Evolutionary conservation across 2,329 filamentous ascomycete species (phyloP), one percentile per base, ranked within the genome.

Genomic region (Dothistroma pini): DNA sequence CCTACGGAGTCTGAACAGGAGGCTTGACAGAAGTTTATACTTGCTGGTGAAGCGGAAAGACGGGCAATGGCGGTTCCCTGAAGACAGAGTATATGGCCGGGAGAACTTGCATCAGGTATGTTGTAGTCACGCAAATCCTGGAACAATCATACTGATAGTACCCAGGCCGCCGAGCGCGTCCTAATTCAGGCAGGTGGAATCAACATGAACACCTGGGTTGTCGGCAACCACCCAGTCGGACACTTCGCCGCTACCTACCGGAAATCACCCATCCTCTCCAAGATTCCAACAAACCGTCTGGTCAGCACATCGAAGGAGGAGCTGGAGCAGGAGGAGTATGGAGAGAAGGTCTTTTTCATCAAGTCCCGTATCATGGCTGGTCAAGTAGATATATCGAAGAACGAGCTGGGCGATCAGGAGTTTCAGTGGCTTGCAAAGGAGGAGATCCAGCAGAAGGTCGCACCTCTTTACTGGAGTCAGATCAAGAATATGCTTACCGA

Each of bases 141-240:
- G 6, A 29, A 32, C 21, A 22, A 35, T 19, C 49, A 67, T 72
- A 60, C 72, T 59, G 41, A 47, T 58, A 31, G 7, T 22, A 41
- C 41, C 64, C 69, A 99, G 95, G 88, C 90, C 50, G 92, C 93
- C 41, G 85, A 91, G 73, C 85, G 92, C 62, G 86, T 92, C 58
- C 82, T 97, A 25, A 81, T 88, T 56, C 83, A 90, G 70, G 82
- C 91, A 3, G 92, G 89, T 10, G 95, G 95, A 61, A 79, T 90
- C 63, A 96, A 99, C 82, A 97, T 99, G 93, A 97, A 97, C 81
- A 97, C 92, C 58, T 99, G 95, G 93, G 86, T 97, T 69, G 90
- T 99, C 56, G 93, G 92, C 63, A 92, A 92, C 70, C 89, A 89
- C 61, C 95, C 95, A 11, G 84, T 97, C 61, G 93, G 93, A 29